Percentiles rank a stretch among this genome's conserved stretches.
phyloP scores from a whole-genome alignment of 306 rosid species.

The Boehmeria nivea region DNA sequence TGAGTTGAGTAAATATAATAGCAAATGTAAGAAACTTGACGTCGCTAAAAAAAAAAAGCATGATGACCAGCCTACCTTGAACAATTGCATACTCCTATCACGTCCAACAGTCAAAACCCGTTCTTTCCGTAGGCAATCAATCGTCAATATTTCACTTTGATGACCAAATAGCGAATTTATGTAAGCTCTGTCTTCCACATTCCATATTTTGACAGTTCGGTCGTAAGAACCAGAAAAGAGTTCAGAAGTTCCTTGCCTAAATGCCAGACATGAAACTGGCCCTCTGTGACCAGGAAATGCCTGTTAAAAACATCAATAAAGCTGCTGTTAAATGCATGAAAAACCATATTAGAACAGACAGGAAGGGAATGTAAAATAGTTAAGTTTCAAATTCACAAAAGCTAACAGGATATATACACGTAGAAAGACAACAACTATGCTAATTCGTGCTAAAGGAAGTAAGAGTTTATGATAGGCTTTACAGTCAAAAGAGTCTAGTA shows the following conservation, averaged over 20 bases:
- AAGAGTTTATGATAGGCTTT: too few relatives aligned
- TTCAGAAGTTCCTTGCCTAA: constrained; percentile 89
- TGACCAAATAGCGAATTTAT: constrained; percentile 86
- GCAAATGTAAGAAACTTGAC: neutral
- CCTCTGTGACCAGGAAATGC: constrained; percentile 93
- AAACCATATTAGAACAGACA: neutral
- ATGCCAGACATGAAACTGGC: constrained; percentile 73
- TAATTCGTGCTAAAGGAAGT: too few relatives aligned
- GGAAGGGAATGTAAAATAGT: too few relatives aligned
- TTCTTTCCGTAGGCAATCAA: constrained; percentile 88
- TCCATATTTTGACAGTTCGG: constrained; percentile 91
- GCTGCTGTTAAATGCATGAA: constrained; percentile 13
- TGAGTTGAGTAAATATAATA: neutral
- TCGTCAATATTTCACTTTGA: constrained; percentile 68
- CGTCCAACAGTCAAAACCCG: constrained; percentile 80
- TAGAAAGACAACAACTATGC: neutral
- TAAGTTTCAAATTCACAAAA: too few relatives aligned
- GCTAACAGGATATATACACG: too few relatives aligned
- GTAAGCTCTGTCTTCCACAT: constrained; percentile 88
- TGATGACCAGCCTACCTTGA: constrained; percentile 49
- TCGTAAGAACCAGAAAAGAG: constrained; percentile 96
- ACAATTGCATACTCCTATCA: constrained; percentile 85
- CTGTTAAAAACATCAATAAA: constrained; percentile 36
- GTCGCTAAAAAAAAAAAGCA: neutral
- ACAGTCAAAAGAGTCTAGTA: too few relatives aligned